Evolutionary conservation across 2,329 filamentous ascomycete genomes (phyloP).

Genomic region (Pseudogymnoascus sp.): DNA sequence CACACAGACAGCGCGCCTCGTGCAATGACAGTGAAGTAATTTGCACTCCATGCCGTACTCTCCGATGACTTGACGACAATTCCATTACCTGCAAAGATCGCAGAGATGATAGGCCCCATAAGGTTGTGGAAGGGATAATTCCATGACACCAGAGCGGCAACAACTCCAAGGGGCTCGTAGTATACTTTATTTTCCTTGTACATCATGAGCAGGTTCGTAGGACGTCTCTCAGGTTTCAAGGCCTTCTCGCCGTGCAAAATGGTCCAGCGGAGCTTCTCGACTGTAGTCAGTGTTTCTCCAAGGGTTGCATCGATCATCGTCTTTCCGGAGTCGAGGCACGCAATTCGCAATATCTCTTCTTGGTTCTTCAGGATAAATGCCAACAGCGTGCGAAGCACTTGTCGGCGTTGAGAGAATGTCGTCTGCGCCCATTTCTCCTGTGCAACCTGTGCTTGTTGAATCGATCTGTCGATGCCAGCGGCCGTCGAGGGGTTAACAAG

Average conservation of each 20-base stretch:
- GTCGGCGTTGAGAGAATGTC: conserved; percentile 65
- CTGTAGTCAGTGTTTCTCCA: conserved; percentile 88
- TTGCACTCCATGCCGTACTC: conserved; percentile 85
- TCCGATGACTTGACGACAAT: conserved; percentile 92
- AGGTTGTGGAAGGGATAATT: conserved; percentile 97
- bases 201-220: conserved; percentile 86
- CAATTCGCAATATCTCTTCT: conserved; percentile 73
- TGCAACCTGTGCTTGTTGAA: conserved; percentile 63
- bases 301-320: conserved; percentile 90
- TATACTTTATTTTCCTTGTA: conserved; percentile 88
- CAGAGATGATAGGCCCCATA: conserved; percentile 80
- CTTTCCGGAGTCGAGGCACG: conserved; percentile 90
- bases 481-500: conserved; percentile 67
- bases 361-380: conserved; percentile 83
- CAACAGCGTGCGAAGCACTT: conserved; percentile 72
- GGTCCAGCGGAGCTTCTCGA: conserved; percentile 91
- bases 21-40: conserved; percentile 72
- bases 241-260: conserved; percentile 82
- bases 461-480: conserved; percentile 67
- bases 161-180: conserved; percentile 88
- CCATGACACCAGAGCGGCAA: conserved; percentile 90
- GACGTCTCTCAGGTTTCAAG: conserved; percentile 59
- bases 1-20: conserved; percentile 72
- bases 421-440: conserved; percentile 72
- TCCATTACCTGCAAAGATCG: conserved; percentile 83